phyloP scores from a whole-genome alignment of 2,329 filamentous ascomycete genomes.

The Emergomyces africanus region DNA sequence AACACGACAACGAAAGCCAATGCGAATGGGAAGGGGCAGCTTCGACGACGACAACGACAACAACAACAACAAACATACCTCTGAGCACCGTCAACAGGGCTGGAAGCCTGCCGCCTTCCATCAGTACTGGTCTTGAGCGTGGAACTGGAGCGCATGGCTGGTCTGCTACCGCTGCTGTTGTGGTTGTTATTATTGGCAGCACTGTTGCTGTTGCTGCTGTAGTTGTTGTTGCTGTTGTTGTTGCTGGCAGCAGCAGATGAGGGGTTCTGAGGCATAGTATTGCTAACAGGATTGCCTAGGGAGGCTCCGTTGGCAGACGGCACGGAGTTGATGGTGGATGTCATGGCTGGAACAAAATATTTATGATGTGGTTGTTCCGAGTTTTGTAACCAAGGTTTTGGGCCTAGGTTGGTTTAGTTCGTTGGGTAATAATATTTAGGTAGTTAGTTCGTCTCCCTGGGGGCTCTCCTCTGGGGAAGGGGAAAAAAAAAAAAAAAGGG shows the following conservation, averaged over 20 bases:
- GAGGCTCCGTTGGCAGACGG: slow-evolving; percentile 25
- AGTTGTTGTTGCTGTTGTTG: background rate
- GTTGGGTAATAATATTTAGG: no score
- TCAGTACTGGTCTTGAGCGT: slow-evolving; percentile 37
- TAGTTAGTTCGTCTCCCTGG: no score
- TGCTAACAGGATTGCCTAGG: slow-evolving; percentile 24
- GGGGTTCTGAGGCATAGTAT: slow-evolving; percentile 24
- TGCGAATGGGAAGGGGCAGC: background rate
- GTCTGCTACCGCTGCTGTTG: slow-evolving; percentile 18
- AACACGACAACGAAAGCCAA: background rate
- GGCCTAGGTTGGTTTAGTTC: background rate
- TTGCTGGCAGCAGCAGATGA: slow-evolving; percentile 11
- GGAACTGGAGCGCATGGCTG: slow-evolving; percentile 39
- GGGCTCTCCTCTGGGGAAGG: no score
- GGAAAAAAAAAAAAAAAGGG: background rate
- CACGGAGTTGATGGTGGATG: slow-evolving; percentile 28
- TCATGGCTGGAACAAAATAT: slow-evolving; percentile 18
- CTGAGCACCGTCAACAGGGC: slow-evolving; percentile 41
- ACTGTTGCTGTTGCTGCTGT: slow-evolving; percentile 9
- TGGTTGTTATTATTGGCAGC: slow-evolving; percentile 3
- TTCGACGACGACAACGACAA: background rate
- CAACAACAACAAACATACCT: slow-evolving; percentile 40
- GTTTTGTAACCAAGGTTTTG: background rate
- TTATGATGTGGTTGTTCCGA: background rate
- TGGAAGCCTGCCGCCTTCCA: slow-evolving; percentile 42